A percentile compares a stretch with the other conserved stretches of the same genome.
phyloP scores from a whole-genome alignment of 192 early-diverging fungal genomes.

The Umbelopsis sp. region DNA sequence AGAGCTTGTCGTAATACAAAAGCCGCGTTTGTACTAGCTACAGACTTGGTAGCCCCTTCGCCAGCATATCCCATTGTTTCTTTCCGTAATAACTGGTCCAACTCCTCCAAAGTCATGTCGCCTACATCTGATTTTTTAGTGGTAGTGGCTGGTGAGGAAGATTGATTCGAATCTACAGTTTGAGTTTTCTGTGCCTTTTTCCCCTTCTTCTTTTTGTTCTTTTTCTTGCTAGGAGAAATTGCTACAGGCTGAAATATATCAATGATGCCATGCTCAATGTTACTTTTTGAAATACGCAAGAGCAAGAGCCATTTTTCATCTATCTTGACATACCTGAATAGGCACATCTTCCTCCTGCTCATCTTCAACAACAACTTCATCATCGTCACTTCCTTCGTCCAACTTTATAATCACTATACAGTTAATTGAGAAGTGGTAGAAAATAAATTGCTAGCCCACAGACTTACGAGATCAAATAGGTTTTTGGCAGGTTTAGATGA shows the following conservation, averaged over 20 bases:
- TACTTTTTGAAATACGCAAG: neutral
- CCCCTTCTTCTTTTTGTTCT: slow-evolving; percentile 56
- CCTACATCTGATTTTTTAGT: slow-evolving; percentile 34
- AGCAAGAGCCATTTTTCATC: neutral
- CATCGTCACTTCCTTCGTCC: slow-evolving; percentile 49
- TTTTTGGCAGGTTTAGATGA: slow-evolving; percentile 41
- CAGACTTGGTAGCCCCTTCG: slow-evolving; percentile 1
- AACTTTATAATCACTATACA: too few relatives aligned
- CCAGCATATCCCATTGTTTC: slow-evolving; percentile 57
- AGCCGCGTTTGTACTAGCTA: neutral
- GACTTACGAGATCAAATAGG: slow-evolving; percentile 66
- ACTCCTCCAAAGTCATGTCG: slow-evolving; percentile 63
- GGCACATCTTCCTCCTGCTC: slow-evolving; percentile 30
- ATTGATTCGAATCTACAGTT: slow-evolving; percentile 1
- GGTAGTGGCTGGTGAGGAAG: neutral
- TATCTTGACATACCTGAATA: slow-evolving; percentile 15
- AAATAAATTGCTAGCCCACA: too few relatives aligned
- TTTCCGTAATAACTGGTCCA: slow-evolving; percentile 64
- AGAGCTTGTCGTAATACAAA: slow-evolving; percentile 36
- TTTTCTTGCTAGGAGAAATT: slow-evolving; percentile 42
- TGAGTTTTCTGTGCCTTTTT: slow-evolving; percentile 39
- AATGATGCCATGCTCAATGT: neutral
- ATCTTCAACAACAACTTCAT: slow-evolving; percentile 41
- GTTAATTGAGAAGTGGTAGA: too few relatives aligned
- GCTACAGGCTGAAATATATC: slow-evolving; percentile 1